Evolutionary conservation across 805 yeast genomes (phyloP).

Genomic region (Wickerhamiella parazyma): DNA sequence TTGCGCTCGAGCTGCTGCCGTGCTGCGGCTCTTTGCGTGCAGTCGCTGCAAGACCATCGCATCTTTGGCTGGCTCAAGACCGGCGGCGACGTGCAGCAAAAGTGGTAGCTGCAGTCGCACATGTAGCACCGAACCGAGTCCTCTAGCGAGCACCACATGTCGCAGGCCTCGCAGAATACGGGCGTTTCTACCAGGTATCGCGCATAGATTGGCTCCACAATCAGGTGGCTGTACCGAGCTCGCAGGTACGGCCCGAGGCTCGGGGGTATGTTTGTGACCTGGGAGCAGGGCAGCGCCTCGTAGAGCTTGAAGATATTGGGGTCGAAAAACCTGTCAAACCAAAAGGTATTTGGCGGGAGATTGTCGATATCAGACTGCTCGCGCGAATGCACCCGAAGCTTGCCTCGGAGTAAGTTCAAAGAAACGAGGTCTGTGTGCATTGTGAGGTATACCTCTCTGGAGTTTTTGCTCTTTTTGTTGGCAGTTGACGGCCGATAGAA

Average conservation of each 20-base stretch:
- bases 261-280: slow-evolving; percentile 42
- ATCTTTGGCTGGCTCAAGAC: slow-evolving; percentile 61
- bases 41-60: slow-evolving; percentile 3
- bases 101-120: slow-evolving; percentile 58
- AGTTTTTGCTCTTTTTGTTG: slow-evolving; percentile 48
- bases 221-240: slow-evolving; percentile 58
- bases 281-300: slow-evolving; percentile 55
- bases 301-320: slow-evolving; percentile 72
- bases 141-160: slow-evolving; percentile 67
- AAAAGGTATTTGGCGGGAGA: slow-evolving; percentile 60
- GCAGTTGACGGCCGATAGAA: slow-evolving; percentile 80
- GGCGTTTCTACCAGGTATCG: slow-evolving; percentile 52
- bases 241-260: slow-evolving; percentile 47
- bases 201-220: slow-evolving; percentile 56
- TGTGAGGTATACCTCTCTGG: slow-evolving; percentile 68
- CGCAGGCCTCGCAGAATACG: slow-evolving; percentile 58
- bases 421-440: slow-evolving; percentile 82
- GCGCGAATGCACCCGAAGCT: slow-evolving; percentile 53
- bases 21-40: background rate
- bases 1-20: background rate
- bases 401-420: slow-evolving; percentile 57
- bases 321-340: slow-evolving; percentile 76
- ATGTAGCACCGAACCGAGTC: slow-evolving; percentile 73
- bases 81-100: slow-evolving; percentile 80
- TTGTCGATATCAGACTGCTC: slow-evolving; percentile 43